These are phyloP conservation scores for Eucalyptus fibrosa DNA, from an alignment of 345 rosid genomes.

Conservation along the genomic window DNA sequence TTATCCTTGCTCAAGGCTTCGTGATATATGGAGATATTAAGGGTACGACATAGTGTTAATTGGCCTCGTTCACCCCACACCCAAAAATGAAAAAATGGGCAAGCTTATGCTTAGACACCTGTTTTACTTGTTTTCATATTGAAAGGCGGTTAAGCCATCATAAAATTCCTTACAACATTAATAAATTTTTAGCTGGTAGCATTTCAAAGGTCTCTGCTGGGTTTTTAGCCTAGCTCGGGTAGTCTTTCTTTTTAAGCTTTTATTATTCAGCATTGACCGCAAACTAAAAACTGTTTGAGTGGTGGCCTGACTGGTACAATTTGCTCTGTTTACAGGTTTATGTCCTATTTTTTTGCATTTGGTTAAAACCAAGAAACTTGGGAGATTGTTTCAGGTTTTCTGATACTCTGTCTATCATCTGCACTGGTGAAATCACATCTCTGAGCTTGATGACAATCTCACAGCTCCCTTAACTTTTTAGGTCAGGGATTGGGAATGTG, in stretches of 20 bases:
- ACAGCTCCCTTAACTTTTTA: constrained; percentile 50
- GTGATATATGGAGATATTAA: neutral
- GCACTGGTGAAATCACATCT: constrained; percentile 73
- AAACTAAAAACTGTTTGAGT: neutral
- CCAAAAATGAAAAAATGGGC: neutral
- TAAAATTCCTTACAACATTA: constrained; percentile 65
- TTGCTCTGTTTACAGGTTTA: constrained; percentile 20
- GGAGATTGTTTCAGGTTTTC: constrained; percentile 47
- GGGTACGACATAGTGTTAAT: neutral
- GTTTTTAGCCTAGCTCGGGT: constrained; percentile 53
- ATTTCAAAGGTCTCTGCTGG: constrained; percentile 60
- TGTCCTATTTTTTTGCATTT: constrained; percentile 58
- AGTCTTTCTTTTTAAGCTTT: neutral
- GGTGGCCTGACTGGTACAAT: neutral
- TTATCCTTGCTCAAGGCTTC: neutral
- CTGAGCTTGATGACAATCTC: constrained; percentile 77
- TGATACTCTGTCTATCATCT: constrained; percentile 53
- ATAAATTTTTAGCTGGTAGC: constrained; percentile 83
- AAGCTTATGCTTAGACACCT: neutral
- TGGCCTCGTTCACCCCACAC: neutral
- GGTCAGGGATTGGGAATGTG: neutral
- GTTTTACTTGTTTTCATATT: constrained; percentile 11
- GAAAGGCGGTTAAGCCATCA: constrained; percentile 52
- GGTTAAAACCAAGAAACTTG: constrained; percentile 36
- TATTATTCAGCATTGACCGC: neutral